Conservation (phyloP, 2,329 filamentous ascomycete genomes). For the Verticillium zaregamsianum region DNA sequence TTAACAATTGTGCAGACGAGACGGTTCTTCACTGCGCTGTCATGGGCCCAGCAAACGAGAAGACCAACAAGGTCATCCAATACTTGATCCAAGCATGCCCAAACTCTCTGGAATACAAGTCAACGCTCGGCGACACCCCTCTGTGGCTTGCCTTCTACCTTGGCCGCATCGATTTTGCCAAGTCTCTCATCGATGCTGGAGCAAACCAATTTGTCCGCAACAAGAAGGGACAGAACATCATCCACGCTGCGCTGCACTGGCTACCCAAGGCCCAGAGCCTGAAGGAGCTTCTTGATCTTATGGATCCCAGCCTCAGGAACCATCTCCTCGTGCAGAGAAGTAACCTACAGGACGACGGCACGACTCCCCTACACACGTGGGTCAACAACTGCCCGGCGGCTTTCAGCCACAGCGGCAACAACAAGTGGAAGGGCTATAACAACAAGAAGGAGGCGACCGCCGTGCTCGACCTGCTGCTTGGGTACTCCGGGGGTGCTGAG, state of each 20-base stretch:
- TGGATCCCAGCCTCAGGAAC: conserved; percentile 53
- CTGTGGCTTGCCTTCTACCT: conserved; percentile 62
- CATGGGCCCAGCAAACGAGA: conserved; percentile 32
- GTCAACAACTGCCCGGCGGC: conserved; percentile 23
- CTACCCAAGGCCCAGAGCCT: conserved; percentile 30
- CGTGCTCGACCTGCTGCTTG: conserved; percentile 45
- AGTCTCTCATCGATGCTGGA: conserved; percentile 61
- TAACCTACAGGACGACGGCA: conserved; percentile 43
- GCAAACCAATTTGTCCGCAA: conserved; percentile 67
- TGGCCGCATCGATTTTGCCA: conserved; percentile 49
- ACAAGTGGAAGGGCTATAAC: conserved; percentile 3
- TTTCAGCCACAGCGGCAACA: conserved; percentile 9
- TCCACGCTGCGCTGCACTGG: conserved; percentile 52
- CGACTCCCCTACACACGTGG: conserved; percentile 62
- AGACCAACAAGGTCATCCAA: conserved; percentile 52
- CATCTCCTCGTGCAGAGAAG: conserved; percentile 57
- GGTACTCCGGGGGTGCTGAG: conserved; percentile 52
- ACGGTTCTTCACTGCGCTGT: conserved; percentile 65
- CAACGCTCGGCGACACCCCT: conserved; percentile 57
- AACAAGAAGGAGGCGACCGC: conserved; percentile 26
- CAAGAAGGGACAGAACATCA: conserved; percentile 57
- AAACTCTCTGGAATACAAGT: conserved; percentile 58
- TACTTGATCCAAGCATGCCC: conserved; percentile 64
- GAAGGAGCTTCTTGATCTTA: conserved; percentile 47
- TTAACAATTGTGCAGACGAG: conserved; percentile 41